A percentile compares a stretch with the other conserved stretches of the same genome.
phyloP scores from a whole-genome alignment of 2,329 filamentous ascomycete genomes.

The Arachnomyces sp. region DNA sequence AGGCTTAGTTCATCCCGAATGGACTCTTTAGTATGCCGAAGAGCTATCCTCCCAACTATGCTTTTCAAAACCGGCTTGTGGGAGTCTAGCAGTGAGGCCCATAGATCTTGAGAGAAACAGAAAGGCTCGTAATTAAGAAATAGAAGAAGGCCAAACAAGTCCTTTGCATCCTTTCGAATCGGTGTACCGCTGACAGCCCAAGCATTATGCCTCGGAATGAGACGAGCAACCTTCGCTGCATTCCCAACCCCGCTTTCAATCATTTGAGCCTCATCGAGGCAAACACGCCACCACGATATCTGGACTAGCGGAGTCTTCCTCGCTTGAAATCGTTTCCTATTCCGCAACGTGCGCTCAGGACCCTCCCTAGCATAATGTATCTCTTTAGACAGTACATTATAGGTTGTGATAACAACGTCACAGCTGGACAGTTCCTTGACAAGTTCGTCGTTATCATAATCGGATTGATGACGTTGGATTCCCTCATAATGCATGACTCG shows the following conservation, averaged over 20 bases:
- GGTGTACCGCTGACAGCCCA: conserved; percentile 94
- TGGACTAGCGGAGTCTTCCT: conserved; percentile 69
- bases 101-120: conserved; percentile 55
- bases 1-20: conserved; percentile 72
- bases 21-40: conserved; percentile 78
- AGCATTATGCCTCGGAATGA: conserved; percentile 75
- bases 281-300: conserved; percentile 81
- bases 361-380: conserved; percentile 66
- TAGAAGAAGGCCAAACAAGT: conserved; percentile 70
- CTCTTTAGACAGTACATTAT: conserved; percentile 67
- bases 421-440: conserved; percentile 39
- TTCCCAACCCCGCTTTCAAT: conserved; percentile 81
- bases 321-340: conserved; percentile 57
- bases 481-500: conserved; percentile 52
- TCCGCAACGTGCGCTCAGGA: conserved; percentile 62
- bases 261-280: conserved; percentile 70
- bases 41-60: conserved; percentile 63
- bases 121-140: conserved; percentile 78
- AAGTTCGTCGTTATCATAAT: conserved; percentile 32
- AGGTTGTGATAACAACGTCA: conserved; percentile 57
- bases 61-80: conserved; percentile 59
- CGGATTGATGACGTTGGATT: conserved; percentile 30
- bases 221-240: conserved; percentile 69
- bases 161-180: conserved; percentile 68
- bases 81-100: conserved; percentile 57